Conservation (phyloP, 495 filamentous ascomycete species). For the Sordaria brevicollis region DNA sequence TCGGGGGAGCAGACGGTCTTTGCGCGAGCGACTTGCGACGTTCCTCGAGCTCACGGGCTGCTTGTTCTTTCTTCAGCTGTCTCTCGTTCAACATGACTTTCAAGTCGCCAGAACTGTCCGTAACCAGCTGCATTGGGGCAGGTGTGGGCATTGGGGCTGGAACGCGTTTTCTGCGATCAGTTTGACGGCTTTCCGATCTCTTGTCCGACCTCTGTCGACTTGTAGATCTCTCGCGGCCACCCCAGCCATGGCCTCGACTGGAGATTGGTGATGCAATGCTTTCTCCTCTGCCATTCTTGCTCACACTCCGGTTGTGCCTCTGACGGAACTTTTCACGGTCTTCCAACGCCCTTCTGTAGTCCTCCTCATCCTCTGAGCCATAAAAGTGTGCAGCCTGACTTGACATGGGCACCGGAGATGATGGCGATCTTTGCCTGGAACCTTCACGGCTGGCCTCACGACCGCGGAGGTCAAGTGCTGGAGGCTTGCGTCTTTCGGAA, state of each 20-base stretch:
- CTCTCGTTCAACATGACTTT: conserved; percentile 41
- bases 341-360: conserved; percentile 48
- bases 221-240: conserved; percentile 35
- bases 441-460: conserved; percentile 42
- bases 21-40: conserved; percentile 71
- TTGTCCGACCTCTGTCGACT: conserved; percentile 20
- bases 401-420: conserved; percentile 66
- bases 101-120: conserved; percentile 26
- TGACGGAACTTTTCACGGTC: conserved; percentile 52
- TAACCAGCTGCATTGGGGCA: conserved; percentile 20
- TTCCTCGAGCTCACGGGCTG: conserved; percentile 79
- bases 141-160: conserved; percentile 17
- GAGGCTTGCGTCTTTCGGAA: conserved; percentile 26
- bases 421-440: conserved; percentile 60
- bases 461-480: conserved; percentile 43
- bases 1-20: conserved; percentile 66
- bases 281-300: conserved; percentile 28
- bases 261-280: conserved; percentile 14
- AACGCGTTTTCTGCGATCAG: conserved; percentile 8
- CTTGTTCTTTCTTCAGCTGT: conserved; percentile 59
- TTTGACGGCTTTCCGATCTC: conserved; percentile 39
- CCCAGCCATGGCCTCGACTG: conserved; percentile 8
- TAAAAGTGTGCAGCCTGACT: conserved; percentile 28
- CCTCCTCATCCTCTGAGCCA: conserved; percentile 46
- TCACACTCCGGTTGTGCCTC: conserved; percentile 48